phyloP scores from a whole-genome alignment of 163 green algal species.

The Smithsoniella earleae region DNA sequence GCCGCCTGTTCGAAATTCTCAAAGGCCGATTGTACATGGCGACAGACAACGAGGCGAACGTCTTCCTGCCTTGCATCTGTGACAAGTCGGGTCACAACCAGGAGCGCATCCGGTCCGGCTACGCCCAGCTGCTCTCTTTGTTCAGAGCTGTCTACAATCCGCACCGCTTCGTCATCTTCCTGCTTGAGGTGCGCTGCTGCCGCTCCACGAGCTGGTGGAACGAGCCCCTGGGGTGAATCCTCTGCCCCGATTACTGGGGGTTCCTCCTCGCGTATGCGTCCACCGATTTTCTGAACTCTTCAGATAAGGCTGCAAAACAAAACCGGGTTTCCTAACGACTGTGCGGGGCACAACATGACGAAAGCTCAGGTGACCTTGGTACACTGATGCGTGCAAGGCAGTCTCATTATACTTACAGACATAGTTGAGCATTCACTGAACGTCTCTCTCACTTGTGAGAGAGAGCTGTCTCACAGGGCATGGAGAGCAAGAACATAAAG shows the following conservation, averaged over 20 bases:
- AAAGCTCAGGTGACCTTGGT: too few relatives aligned
- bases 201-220: slow-evolving; percentile 69
- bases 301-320: too few relatives aligned
- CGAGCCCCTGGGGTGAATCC: slow-evolving; percentile 42
- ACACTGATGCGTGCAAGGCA: too few relatives aligned
- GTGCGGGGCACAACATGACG: too few relatives aligned
- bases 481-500: slow-evolving; percentile 82
- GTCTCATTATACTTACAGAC: too few relatives aligned
- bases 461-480: slow-evolving; percentile 47
- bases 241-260: slow-evolving; percentile 51
- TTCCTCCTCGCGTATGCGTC: too few relatives aligned
- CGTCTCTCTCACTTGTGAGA: too few relatives aligned
- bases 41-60: slow-evolving; percentile 64
- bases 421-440: too few relatives aligned
- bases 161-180: slow-evolving; percentile 36
- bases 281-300: too few relatives aligned
- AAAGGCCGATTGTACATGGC: slow-evolving; percentile 35
- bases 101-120: slow-evolving; percentile 42
- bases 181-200: slow-evolving; percentile 35
- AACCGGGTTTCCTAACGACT: too few relatives aligned
- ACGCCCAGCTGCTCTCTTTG: not conserved
- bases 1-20: not conserved
- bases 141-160: slow-evolving; percentile 16
- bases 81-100: slow-evolving; percentile 85
- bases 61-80: slow-evolving; percentile 71